Conservation (phyloP, 2,329 filamentous ascomycete genomes). For the Hymenoscyphus fraxineus region DNA sequence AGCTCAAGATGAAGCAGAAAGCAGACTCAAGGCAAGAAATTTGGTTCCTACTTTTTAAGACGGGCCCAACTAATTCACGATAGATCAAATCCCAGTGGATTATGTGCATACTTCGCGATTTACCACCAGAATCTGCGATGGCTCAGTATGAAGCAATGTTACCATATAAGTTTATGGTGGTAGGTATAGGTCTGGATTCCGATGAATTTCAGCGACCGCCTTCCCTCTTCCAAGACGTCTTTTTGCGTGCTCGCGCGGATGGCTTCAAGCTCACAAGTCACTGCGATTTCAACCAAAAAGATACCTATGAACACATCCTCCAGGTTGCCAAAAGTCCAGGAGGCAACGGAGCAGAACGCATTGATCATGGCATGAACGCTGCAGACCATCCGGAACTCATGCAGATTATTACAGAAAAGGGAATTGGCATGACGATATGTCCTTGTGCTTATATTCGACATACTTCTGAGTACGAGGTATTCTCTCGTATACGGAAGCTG, state of each 20-base stretch:
- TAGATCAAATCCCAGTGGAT: conserved; percentile 52
- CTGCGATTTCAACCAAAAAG: conserved; percentile 62
- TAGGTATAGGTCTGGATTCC: conserved; percentile 63
- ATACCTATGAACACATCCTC: conserved; percentile 60
- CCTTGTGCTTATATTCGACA: conserved; percentile 65
- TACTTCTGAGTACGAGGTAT: conserved; percentile 39
- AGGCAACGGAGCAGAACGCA: conserved; percentile 56
- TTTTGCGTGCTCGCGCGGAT: conserved; percentile 46
- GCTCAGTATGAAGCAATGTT: conserved; percentile 41
- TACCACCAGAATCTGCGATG: conserved; percentile 55
- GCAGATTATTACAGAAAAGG: conserved; percentile 33
- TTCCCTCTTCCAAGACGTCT: conserved; percentile 58
- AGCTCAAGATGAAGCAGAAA: conserved; percentile 55
- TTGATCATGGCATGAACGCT: conserved; percentile 65
- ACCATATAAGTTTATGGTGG: conserved; percentile 32
- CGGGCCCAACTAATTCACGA: conserved; percentile 5
- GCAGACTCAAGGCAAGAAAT: conserved; percentile 53
- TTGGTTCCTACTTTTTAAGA: not conserved
- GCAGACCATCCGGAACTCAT: conserved; percentile 56
- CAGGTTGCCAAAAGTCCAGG: conserved; percentile 47
- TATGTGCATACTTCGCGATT: conserved; percentile 67
- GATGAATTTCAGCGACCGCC: conserved; percentile 53
- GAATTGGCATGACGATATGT: conserved; percentile 65
- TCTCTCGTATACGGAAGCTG: conserved; percentile 40
- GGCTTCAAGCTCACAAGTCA: conserved; percentile 63